Evolutionary conservation across 2,329 filamentous ascomycete genomes (phyloP).

Genomic region (Apiospora saccharicola): DNA sequence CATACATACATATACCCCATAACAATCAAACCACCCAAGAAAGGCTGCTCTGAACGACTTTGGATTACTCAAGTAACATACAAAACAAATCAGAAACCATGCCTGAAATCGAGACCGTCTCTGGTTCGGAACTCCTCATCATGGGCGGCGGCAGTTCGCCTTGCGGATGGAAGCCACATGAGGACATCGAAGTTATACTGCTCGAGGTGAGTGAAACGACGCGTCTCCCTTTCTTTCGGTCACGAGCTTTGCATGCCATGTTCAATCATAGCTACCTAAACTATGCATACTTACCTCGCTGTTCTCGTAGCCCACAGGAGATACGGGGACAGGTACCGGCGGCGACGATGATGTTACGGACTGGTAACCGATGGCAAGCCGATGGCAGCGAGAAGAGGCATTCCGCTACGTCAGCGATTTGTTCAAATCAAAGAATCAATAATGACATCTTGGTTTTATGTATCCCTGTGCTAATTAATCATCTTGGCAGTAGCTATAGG

Average conservation of each 20-base stretch:
- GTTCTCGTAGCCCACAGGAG: background rate
- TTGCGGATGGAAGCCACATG: constrained; percentile 11
- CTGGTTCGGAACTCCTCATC: background rate
- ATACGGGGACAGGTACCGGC: background rate
- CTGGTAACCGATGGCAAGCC: background rate
- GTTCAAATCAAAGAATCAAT: background rate
- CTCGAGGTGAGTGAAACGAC: background rate
- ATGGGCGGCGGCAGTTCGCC: constrained; percentile 1
- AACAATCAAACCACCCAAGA: background rate
- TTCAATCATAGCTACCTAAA: background rate
- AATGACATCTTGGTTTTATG: background rate
- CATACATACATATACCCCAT: background rate
- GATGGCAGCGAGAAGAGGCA: too few species aligned
- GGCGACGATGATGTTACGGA: constrained; percentile 14
- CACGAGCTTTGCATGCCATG: too few species aligned
- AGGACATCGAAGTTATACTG: constrained; percentile 17
- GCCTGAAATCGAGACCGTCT: constrained; percentile 12
- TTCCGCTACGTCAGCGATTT: too few species aligned
- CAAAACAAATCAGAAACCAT: background rate
- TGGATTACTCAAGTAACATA: background rate
- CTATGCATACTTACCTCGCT: background rate
- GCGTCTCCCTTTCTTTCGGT: background rate
- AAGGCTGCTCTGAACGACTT: too few species aligned
- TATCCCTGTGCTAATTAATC: too few species aligned
- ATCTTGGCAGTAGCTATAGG: background rate